Evolutionary conservation across 495 filamentous ascomycete species (phyloP).

Genomic region (Thermochaetoides thermophila): DNA sequence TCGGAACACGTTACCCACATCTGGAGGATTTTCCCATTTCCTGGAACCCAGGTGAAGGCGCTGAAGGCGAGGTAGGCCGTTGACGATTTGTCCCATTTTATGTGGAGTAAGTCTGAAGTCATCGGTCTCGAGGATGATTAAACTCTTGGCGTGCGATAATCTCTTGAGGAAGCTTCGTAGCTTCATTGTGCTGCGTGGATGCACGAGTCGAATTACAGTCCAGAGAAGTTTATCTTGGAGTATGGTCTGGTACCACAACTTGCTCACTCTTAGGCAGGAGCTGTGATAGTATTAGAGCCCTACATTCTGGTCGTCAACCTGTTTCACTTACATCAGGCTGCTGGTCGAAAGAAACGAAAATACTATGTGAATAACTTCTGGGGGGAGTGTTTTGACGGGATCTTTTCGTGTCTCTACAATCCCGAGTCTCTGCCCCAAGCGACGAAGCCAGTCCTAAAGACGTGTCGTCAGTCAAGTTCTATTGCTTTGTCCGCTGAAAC

Average conservation of each 20-base stretch:
- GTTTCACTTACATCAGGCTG: slow-evolving; percentile 7
- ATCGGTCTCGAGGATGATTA: slow-evolving; percentile 7
- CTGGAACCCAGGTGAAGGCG: slow-evolving; percentile 4
- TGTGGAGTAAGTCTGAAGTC: slow-evolving; percentile 3
- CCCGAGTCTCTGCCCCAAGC: slow-evolving; percentile 10
- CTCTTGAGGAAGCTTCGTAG: slow-evolving; percentile 8
- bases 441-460: slow-evolving; percentile 8
- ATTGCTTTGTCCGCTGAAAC: no score
- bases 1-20: no score
- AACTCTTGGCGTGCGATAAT: slow-evolving; percentile 4
- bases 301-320: background rate
- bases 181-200: slow-evolving; percentile 6
- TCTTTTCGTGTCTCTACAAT: slow-evolving; percentile 8
- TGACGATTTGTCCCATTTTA: slow-evolving; percentile 4
- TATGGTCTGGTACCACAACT: slow-evolving; percentile 9
- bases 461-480: no score
- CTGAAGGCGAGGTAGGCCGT: slow-evolving; percentile 6
- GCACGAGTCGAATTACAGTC: slow-evolving; percentile 5
- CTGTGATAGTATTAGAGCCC: background rate
- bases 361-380: slow-evolving; percentile 11
- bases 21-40: background rate
- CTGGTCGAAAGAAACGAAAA: slow-evolving; percentile 9
- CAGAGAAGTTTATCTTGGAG: slow-evolving; percentile 9
- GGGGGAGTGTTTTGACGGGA: slow-evolving; percentile 12
- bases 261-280: slow-evolving; percentile 11